Evolutionary conservation across 208 protist species (phyloP).

Genomic region (Vickermania spadyakhi): DNA sequence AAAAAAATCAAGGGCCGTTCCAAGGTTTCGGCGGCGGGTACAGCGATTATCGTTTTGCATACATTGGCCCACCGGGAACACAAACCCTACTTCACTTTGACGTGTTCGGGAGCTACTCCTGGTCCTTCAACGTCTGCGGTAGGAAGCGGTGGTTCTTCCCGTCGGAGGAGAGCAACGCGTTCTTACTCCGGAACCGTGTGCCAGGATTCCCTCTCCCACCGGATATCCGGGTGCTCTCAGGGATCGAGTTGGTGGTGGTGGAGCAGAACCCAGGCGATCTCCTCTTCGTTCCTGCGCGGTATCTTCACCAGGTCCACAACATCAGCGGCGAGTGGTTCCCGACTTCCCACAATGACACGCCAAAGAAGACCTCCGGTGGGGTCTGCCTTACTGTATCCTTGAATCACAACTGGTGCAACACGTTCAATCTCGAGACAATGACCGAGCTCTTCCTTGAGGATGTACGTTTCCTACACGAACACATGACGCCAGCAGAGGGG

Average conservation of each 20-base stretch:
- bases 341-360: not conserved
- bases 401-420: constrained; percentile 88
- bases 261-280: constrained; percentile 68
- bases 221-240: constrained; percentile 54
- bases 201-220: constrained; percentile 26
- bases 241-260: constrained; percentile 27
- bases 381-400: constrained; percentile 49
- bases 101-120: constrained; percentile 84
- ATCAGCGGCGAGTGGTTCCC: constrained; percentile 28
- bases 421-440: constrained; percentile 54
- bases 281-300: constrained; percentile 74
- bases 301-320: constrained; percentile 83
- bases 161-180: constrained; percentile 25
- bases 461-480: constrained; percentile 16
- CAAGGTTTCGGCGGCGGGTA: constrained; percentile 42
- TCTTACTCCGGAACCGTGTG: constrained; percentile 19
- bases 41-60: constrained; percentile 80
- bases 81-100: constrained; percentile 80
- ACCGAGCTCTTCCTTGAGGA: constrained; percentile 35
- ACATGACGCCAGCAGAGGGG: constrained; percentile 33
- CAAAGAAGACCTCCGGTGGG: not conserved
- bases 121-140: constrained; percentile 82
- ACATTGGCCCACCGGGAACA: constrained; percentile 52
- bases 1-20: not conserved
- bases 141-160: constrained; percentile 84